Evolutionary conservation across 257 asterid species (phyloP).

Genomic region (Solanum ahanhuiri): DNA sequence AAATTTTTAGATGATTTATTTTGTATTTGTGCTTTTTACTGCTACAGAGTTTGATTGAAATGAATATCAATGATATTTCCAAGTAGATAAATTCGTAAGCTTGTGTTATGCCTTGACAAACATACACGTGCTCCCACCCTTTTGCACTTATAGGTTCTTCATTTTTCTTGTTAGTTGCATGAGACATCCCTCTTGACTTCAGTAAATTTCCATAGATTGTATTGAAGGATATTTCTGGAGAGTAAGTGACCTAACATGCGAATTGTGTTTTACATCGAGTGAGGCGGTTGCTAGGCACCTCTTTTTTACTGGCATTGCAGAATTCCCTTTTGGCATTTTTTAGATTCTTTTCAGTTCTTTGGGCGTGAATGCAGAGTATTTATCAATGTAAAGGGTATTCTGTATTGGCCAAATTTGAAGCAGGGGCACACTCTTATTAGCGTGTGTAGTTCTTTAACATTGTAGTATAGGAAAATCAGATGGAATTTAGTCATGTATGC

Average conservation of each 20-base stretch:
- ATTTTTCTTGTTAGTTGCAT: not conserved
- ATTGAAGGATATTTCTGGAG: not conserved
- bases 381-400: not conserved
- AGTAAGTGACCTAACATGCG: not conserved
- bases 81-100: not conserved
- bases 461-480: not conserved
- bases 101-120: not conserved
- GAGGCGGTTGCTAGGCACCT: not conserved
- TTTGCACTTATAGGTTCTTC: not conserved
- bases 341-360: not conserved
- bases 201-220: not conserved
- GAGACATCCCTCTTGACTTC: not conserved
- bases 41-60: not conserved
- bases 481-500: not conserved
- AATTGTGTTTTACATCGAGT: not conserved
- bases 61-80: not conserved
- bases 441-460: not conserved
- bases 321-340: not conserved
- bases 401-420: not conserved
- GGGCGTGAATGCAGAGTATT: not conserved
- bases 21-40: not conserved
- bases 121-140: not conserved
- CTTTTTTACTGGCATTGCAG: not conserved
- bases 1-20: conserved; percentile 6
- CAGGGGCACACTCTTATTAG: not conserved